Evolutionary conservation across 2,329 filamentous ascomycete genomes (phyloP).

Genomic region (Lecanicillium sp.): DNA sequence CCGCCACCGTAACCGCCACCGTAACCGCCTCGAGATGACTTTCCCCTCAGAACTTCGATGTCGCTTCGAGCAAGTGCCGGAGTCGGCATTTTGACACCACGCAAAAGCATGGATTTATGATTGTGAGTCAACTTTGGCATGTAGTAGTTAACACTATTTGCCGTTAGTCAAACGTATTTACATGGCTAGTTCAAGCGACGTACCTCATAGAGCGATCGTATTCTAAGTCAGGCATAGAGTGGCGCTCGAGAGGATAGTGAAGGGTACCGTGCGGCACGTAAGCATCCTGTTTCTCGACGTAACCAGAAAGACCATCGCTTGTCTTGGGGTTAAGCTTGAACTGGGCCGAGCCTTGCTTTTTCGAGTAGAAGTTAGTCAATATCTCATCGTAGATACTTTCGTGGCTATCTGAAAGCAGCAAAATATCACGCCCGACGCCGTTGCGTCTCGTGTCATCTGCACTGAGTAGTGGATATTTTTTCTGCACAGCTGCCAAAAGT

Average conservation of each 20-base stretch:
- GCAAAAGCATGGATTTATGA: slow-evolving; percentile 92
- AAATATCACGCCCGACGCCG: slow-evolving; percentile 68
- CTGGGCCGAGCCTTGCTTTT: slow-evolving; percentile 63
- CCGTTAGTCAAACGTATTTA: slow-evolving; percentile 24
- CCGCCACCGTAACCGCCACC: slow-evolving; percentile 52
- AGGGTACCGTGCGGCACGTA: slow-evolving; percentile 81
- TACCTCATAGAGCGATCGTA: slow-evolving; percentile 83
- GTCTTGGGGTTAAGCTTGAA: slow-evolving; percentile 68
- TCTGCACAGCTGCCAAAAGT: slow-evolving; percentile 73
- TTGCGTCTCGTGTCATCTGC: slow-evolving; percentile 76
- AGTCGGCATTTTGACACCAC: slow-evolving; percentile 68
- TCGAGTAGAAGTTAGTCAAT: slow-evolving; percentile 82
- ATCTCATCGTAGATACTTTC: slow-evolving; percentile 77
- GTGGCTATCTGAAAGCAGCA: slow-evolving; percentile 79
- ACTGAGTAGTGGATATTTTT: slow-evolving; percentile 73
- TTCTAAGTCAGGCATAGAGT: slow-evolving; percentile 69
- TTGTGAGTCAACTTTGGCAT: slow-evolving; percentile 66
- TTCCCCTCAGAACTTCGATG: slow-evolving; percentile 64
- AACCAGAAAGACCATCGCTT: slow-evolving; percentile 74
- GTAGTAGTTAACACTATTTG: slow-evolving; percentile 70
- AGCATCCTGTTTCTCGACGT: slow-evolving; percentile 71
- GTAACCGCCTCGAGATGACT: slow-evolving; percentile 55
- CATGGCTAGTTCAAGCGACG: slow-evolving; percentile 26
- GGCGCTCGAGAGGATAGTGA: slow-evolving; percentile 67
- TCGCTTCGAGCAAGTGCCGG: slow-evolving; percentile 71